Percentiles rank a stretch among this genome's conserved stretches.
These are phyloP conservation scores for Tetraselmis chui DNA, from an alignment of 139 green algal genomes.

Conservation along the genomic window DNA sequence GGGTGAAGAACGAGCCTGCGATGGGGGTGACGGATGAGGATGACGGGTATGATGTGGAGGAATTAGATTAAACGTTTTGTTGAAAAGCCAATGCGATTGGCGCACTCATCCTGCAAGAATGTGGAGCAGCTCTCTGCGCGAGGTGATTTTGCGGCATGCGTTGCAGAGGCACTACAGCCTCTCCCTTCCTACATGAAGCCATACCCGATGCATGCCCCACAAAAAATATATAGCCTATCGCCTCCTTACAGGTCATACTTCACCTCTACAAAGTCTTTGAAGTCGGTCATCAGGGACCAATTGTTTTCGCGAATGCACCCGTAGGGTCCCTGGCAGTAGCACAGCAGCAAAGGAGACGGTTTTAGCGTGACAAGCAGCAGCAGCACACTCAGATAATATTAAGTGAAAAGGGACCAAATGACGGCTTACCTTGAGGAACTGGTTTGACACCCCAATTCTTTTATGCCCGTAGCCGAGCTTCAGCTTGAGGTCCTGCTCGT, in stretches of 20 bases:
- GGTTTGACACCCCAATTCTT: neutral
- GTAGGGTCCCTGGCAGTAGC: conserved; percentile 33
- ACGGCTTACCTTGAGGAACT: neutral
- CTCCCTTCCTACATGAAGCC: too few species aligned
- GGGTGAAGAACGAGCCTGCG: neutral
- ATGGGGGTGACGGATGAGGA: neutral
- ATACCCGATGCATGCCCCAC: too few species aligned
- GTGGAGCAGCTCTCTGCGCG: too few species aligned
- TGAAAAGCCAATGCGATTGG: too few species aligned
- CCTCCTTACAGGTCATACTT: conserved; percentile 29
- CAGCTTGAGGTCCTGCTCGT: conserved; percentile 60
- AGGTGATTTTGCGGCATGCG: too few species aligned
- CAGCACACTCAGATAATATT: conserved; percentile 4
- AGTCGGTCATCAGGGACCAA: conserved; percentile 50
- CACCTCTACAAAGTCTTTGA: conserved; percentile 17
- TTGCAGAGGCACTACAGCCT: too few species aligned
- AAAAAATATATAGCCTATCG: neutral
- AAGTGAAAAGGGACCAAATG: neutral
- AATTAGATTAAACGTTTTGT: neutral
- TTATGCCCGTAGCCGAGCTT: conserved; percentile 41
- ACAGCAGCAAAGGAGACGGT: too few species aligned
- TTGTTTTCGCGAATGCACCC: conserved; percentile 61
- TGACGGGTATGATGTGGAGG: neutral
- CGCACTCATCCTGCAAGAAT: neutral
- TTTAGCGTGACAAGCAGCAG: neutral